Evolutionary conservation across 1,284 basidiomycete genomes (phyloP).

Genomic region (Leccinum pachyderme): DNA sequence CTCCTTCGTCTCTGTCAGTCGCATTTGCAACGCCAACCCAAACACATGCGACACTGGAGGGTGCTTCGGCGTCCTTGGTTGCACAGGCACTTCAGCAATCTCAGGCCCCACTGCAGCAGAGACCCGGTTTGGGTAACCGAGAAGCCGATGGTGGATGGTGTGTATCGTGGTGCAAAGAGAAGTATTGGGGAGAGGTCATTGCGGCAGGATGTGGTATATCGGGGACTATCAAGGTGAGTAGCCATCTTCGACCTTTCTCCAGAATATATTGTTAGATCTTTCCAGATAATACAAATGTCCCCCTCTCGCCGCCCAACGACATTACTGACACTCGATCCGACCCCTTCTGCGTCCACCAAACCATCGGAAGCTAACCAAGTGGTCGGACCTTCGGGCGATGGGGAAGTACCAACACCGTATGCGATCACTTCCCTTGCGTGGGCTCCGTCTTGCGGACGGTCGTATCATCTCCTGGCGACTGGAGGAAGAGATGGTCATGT

Average conservation of each 20-base stretch:
- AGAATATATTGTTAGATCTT: constrained; percentile 1
- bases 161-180: constrained; percentile 90
- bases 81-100: constrained; percentile 62
- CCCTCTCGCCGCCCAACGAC: constrained; percentile 51
- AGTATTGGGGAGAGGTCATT: constrained; percentile 88
- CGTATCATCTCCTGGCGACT: constrained; percentile 89
- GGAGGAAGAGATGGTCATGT: constrained; percentile 85
- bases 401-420: constrained; percentile 43
- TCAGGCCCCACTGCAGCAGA: constrained; percentile 42
- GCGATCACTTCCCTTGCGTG: constrained; percentile 82
- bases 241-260: neutral
- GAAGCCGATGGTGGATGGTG: constrained; percentile 91
- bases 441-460: constrained; percentile 89
- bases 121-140: constrained; percentile 58
- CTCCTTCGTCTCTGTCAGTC: constrained; percentile 45
- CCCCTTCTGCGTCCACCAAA: constrained; percentile 27
- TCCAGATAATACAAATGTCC: constrained; percentile 57
- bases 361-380: constrained; percentile 24
- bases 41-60: constrained; percentile 52
- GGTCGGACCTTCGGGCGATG: constrained; percentile 20
- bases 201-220: constrained; percentile 72
- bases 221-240: constrained; percentile 69
- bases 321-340: constrained; percentile 43
- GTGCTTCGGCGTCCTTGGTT: constrained; percentile 55
- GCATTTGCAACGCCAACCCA: constrained; percentile 70